Percentiles rank a stretch among this genome's conserved stretches.
Conservation (phyloP, 495 filamentous ascomycete genomes). For the Lichenothelia convexa region DNA sequence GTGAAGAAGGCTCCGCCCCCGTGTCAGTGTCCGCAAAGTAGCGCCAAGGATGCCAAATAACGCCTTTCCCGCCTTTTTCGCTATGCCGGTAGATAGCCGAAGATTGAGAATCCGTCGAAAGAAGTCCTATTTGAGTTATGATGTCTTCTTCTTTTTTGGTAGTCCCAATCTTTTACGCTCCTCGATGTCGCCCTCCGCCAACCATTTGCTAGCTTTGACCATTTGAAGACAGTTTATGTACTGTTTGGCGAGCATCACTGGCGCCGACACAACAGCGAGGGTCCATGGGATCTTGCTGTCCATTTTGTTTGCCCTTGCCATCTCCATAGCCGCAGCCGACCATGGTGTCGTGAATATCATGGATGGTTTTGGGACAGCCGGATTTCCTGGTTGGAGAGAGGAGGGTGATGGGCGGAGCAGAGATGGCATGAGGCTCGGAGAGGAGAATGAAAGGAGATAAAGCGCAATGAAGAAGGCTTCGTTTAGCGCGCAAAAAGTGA, state of each 20-base stretch:
- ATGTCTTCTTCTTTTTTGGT: no score
- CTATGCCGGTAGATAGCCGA: no score
- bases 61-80: no score
- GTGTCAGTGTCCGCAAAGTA: no score
- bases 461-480: conserved; percentile 95
- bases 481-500: conserved; percentile 76
- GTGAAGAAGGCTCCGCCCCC: no score
- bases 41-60: no score
- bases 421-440: conserved; percentile 64
- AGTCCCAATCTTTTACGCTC: conserved; percentile 33
- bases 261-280: conserved; percentile 59
- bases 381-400: conserved; percentile 43
- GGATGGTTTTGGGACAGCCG: conserved; percentile 42
- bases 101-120: no score
- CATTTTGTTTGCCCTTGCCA: conserved; percentile 83
- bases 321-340: conserved; percentile 77
- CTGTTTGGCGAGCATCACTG: conserved; percentile 83
- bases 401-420: conserved; percentile 40
- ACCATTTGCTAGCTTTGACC: conserved; percentile 79
- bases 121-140: no score
- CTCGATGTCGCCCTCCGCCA: conserved; percentile 69
- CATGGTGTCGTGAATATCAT: conserved; percentile 67
- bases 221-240: conserved; percentile 87
- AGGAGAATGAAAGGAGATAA: conserved; percentile 93
- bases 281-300: conserved; percentile 73